phyloP scores from a whole-genome alignment of 2,329 filamentous ascomycete genomes.

The Ilyonectria destructans region DNA sequence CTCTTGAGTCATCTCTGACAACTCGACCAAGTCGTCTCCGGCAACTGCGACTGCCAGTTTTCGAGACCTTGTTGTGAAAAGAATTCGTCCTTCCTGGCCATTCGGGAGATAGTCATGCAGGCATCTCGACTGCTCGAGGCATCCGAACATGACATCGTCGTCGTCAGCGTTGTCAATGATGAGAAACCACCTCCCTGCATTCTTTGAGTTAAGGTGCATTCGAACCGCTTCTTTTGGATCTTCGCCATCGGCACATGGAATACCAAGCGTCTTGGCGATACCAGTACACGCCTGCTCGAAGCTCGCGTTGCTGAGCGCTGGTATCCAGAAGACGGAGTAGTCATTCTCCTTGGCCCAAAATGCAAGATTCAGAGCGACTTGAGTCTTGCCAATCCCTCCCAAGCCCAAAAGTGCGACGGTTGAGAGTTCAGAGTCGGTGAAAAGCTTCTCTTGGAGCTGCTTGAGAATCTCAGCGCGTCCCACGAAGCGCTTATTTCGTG shows the following conservation, averaged over 20 bases:
- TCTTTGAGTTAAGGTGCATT: constrained; percentile 46
- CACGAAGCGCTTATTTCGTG: not conserved
- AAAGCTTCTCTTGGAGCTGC: not conserved
- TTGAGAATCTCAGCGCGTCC: not conserved
- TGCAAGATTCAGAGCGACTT: constrained; percentile 39
- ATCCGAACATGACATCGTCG: constrained; percentile 39
- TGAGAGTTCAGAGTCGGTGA: not conserved
- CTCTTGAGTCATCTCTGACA: constrained; percentile 13
- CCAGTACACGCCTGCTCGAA: constrained; percentile 57
- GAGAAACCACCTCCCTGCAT: constrained; percentile 56
- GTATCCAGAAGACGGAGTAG: constrained; percentile 55
- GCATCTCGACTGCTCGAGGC: constrained; percentile 32
- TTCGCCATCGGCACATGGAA: not conserved
- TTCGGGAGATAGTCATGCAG: constrained; percentile 46
- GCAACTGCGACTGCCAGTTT: constrained; percentile 38
- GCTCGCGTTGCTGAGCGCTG: constrained; percentile 35
- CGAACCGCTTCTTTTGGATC: not conserved
- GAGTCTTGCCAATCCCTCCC: constrained; percentile 18
- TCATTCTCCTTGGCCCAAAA: constrained; percentile 28
- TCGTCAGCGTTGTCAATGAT: constrained; percentile 63
- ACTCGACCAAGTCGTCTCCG: accelerated
- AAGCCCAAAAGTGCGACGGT: not conserved
- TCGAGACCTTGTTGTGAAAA: constrained; percentile 57
- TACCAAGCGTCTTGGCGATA: not conserved
- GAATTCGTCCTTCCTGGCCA: constrained; percentile 50